Base-by-base conservation (phyloP, 2,329 filamentous ascomycete genomes). In the Neopestalotiopsis clavispora region DNA sequence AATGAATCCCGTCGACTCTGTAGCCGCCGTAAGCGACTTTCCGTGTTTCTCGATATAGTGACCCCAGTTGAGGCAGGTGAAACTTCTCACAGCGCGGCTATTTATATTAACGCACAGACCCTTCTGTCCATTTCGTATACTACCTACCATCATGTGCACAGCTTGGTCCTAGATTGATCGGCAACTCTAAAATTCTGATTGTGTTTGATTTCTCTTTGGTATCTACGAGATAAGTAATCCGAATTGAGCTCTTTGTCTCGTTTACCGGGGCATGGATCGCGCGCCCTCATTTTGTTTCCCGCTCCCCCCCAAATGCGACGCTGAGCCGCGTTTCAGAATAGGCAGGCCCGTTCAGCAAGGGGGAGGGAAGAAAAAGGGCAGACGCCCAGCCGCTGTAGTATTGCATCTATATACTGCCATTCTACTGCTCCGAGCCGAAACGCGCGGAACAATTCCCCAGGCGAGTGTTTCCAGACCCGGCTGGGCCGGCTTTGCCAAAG, bases 71-170 rank as follows among this genome's bases (percentile, higher is more conserved):
- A 23, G 23, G 23, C 13, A 38, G 34, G 34, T 64, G 17, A 20
- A 61, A 30, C 20, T 57, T 38, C n/a, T 28, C n/a, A 32, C 63
- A 57, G 63, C 63, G 63, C 63, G 63, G 63, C 63, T 66, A 66
- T 57, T 66, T 57, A 38, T 57, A 66, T 57, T 12, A 34, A n/a
- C 45, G 63, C 63, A 66, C 63, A 30, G 63, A 66, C 63, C 56
- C 9, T 45, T n/a, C 12, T 65, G 13, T 32, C 14, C 9, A 17
- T 30, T 13, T 56, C 63, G 20, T 66, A 56, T 45, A 28, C 45
- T 49, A n/a, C 12, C 34, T 28, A 58, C 23, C 23, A 45, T 12
- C 20, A n/a, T 10, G 17, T 17, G 45, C 17, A 52, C 1, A n/a
- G 7, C n/a, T n/a, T 52, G 14, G 10, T 38, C 34, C 6, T 38